Conservation (phyloP, 140 eudicot genomes). For the Flaveria floridana region DNA sequence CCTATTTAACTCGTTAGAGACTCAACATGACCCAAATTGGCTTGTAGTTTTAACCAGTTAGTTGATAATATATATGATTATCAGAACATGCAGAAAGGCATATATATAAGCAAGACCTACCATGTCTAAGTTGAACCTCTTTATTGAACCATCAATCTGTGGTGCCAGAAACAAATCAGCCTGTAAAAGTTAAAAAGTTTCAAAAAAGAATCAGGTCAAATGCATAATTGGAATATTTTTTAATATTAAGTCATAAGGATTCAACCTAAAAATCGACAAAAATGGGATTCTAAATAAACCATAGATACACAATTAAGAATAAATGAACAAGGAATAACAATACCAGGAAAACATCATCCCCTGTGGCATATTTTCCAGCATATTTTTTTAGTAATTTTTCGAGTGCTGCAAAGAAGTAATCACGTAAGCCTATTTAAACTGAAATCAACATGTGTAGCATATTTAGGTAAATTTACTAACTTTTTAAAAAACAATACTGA, state of each 20-base stretch:
- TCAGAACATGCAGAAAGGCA: neutral
- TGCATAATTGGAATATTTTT: neutral
- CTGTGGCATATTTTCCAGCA: conserved; percentile 79
- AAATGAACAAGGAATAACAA: conserved; percentile 4
- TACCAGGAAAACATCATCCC: conserved; percentile 73
- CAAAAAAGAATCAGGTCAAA: neutral
- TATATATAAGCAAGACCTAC: conserved; percentile 36
- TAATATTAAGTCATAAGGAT: neutral
- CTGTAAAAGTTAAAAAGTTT: conserved; percentile 45
- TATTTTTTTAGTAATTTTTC: conserved; percentile 53
- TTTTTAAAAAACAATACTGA: no score
- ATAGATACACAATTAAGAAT: neutral
- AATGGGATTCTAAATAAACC: conserved; percentile 2
- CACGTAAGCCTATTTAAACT: conserved; percentile 1
- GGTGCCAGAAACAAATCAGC: conserved; percentile 91
- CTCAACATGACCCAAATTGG: neutral
- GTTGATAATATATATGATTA: neutral
- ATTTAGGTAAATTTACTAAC: neutral
- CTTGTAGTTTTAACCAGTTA: neutral
- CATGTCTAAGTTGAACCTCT: conserved; percentile 74
- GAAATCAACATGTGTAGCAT: conserved; percentile 13
- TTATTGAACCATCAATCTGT: conserved; percentile 54
- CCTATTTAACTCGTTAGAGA: neutral
- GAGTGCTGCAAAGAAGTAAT: conserved; percentile 51
- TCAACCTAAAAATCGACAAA: neutral